Evolutionary conservation across 768 basidiomycete species (phyloP), one percentile per base, ranked within the genome.

Genomic region (Russula griseocarnosa): DNA sequence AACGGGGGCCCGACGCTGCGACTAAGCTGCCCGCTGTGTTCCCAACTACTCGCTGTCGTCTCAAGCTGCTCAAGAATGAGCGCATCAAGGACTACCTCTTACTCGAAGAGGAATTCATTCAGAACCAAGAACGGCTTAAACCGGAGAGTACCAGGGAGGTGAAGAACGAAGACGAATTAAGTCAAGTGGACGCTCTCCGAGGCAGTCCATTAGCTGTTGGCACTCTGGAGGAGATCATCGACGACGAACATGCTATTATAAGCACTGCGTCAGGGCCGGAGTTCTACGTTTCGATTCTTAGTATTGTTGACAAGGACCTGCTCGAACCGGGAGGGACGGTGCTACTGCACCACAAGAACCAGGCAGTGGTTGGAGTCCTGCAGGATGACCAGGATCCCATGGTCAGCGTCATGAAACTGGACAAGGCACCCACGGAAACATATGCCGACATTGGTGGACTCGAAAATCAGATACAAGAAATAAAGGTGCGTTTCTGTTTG

Each of bases 231-330:
- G 97, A 99, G 77, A 92, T 95, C 68, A 93, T 96, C 70, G 93
- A 95, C 80, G 94, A 96, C 76, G 93, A 95, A 83, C 93, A 99
- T 76, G 97, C 97, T n/a, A 98, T 99, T 74, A 88, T 99, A 73
- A 92, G 90, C 74, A 92, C 93, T 10, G 86, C 93, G 26, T 92
- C 90, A 46, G 95, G 96, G 2, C 94, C 96, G 28, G 97, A 98
- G 73, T 94, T 87, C 74, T 98, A 98, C 75, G 94, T 98, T 67
- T 88, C 93, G 26, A 97, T 98, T 73, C 92, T 97, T 91, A 92
- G 88, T 63, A 94, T 94, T 72, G 95, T 98, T 71, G 95, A 98
- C 86, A 98, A 98, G 78, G 96, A 98, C 73, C 78, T 95, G 40
- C 81, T 99, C 57, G 97, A 99, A 74, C 97, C 97, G 6, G 92